phyloP scores from a whole-genome alignment of 106 monocot species.

The Posidonia australis region DNA sequence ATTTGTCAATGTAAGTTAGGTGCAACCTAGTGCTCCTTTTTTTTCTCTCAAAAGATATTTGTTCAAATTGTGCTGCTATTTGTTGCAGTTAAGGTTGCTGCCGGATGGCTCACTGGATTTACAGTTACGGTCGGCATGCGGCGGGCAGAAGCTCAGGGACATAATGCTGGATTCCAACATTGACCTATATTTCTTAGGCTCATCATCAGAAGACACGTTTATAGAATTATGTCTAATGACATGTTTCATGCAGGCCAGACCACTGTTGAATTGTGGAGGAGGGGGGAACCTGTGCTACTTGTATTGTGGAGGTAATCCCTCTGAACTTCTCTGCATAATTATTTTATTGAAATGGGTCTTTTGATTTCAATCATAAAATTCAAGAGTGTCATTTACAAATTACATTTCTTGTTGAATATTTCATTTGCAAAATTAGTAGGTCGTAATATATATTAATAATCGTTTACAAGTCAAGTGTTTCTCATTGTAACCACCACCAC shows the following conservation, averaged over 20 bases:
- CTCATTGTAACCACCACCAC: too few relatives aligned
- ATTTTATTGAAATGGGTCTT: too few relatives aligned
- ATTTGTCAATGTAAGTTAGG: slow-evolving; percentile 64
- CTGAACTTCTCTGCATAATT: too few relatives aligned
- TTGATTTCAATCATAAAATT: too few relatives aligned
- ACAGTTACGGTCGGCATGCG: slow-evolving; percentile 46
- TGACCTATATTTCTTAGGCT: too few relatives aligned
- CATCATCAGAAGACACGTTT: too few relatives aligned
- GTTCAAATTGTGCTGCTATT: background rate
- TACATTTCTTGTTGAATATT: background rate
- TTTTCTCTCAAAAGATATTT: too few relatives aligned
- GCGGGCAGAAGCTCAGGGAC: slow-evolving; percentile 82
- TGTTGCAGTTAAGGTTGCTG: slow-evolving; percentile 50
- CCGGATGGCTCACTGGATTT: slow-evolving; percentile 86
- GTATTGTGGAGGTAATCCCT: slow-evolving; percentile 73
- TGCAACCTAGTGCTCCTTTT: background rate
- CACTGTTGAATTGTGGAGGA: slow-evolving; percentile 63
- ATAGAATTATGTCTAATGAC: too few relatives aligned
- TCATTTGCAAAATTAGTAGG: too few relatives aligned
- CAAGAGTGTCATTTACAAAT: too few relatives aligned
- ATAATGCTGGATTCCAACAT: slow-evolving; percentile 86
- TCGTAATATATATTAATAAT: too few relatives aligned
- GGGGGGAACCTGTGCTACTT: slow-evolving; percentile 73
- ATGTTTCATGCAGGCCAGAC: slow-evolving; percentile 28
- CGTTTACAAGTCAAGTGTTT: too few relatives aligned